Evolutionary conservation across 2,329 filamentous ascomycete genomes (phyloP).

Genomic region (Penicillium nordicum): DNA sequence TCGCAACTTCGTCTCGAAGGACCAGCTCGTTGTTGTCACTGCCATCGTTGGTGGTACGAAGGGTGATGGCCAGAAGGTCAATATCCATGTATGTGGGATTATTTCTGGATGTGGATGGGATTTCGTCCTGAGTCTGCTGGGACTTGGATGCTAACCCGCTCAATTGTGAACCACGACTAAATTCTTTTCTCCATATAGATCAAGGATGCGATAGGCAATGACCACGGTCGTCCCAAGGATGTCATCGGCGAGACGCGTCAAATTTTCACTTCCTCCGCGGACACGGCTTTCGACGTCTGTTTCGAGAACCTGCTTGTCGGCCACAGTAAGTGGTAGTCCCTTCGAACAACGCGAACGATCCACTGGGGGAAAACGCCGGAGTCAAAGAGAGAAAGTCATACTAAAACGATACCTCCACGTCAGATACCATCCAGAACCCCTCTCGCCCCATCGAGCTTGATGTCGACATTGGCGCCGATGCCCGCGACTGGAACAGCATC

Average conservation of each 20-base stretch:
- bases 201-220: conserved; percentile 90
- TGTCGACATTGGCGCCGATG: conserved; percentile 93
- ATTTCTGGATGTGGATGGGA: neutral
- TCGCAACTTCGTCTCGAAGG: conserved; percentile 88
- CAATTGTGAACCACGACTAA: conserved; percentile 5
- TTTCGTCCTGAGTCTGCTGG: neutral
- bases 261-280: conserved; percentile 87
- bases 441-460: conserved; percentile 81
- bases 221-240: conserved; percentile 89
- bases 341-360: neutral
- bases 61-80: conserved; percentile 88
- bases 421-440: conserved; percentile 47
- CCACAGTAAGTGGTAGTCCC: conserved; percentile 54
- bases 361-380: neutral
- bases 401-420: neutral
- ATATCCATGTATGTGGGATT: conserved; percentile 71
- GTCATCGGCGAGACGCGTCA: conserved; percentile 87
- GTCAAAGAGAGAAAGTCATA: neutral
- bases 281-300: conserved; percentile 93
- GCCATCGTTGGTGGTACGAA: conserved; percentile 79
- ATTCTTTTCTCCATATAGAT: conserved; percentile 59
- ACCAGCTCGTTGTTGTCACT: conserved; percentile 93
- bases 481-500: conserved; percentile 96
- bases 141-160: neutral
- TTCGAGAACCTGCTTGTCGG: conserved; percentile 77